Percentiles rank a stretch among this genome's conserved stretches.
These are phyloP conservation scores for Craterostigma plantagineum DNA, from an alignment of 257 asterid genomes.

Conservation along the genomic window DNA sequence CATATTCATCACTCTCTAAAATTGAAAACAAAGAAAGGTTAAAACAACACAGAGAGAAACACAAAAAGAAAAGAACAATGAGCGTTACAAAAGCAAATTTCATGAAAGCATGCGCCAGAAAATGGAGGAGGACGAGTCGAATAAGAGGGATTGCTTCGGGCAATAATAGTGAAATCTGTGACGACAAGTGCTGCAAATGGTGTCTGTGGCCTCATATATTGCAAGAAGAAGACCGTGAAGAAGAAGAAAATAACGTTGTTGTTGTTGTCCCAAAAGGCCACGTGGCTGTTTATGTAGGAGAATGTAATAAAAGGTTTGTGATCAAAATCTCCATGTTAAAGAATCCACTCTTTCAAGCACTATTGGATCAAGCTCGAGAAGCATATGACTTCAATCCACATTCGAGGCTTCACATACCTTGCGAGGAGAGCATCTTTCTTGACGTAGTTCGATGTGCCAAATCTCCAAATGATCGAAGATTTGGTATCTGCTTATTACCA, in stretches of 20 bases:
- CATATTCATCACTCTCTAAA: no score
- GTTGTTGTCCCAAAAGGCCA: slow-evolving; percentile 95
- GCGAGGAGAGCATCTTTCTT: slow-evolving; percentile 64
- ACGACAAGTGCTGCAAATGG: slow-evolving; percentile 34
- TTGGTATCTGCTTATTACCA: slow-evolving; percentile 26
- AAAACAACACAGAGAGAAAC: no score
- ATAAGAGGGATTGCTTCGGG: slow-evolving; percentile 16
- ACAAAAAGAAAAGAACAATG: slow-evolving; percentile 12
- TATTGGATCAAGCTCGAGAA: slow-evolving; percentile 75
- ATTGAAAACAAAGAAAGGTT: no score
- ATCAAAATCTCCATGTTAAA: slow-evolving; percentile 50
- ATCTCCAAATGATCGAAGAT: slow-evolving; percentile 30
- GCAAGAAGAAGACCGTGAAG: slow-evolving; percentile 5
- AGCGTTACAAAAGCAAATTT: slow-evolving; percentile 19
- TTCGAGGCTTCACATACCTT: slow-evolving; percentile 67
- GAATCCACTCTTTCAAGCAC: slow-evolving; percentile 61
- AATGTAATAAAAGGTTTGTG: slow-evolving; percentile 47
- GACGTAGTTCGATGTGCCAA: slow-evolving; percentile 48
- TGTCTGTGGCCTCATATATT: slow-evolving; percentile 14
- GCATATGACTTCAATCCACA: slow-evolving; percentile 39
- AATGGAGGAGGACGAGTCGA: slow-evolving; percentile 24
- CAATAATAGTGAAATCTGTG: slow-evolving; percentile 11
- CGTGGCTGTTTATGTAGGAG: slow-evolving; percentile 70
- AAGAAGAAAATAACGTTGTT: slow-evolving; percentile 37
- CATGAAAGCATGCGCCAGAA: slow-evolving; percentile 29